These are phyloP conservation scores for Lablab purpureus DNA, from an alignment of 306 rosid genomes.

Conservation along the genomic window DNA sequence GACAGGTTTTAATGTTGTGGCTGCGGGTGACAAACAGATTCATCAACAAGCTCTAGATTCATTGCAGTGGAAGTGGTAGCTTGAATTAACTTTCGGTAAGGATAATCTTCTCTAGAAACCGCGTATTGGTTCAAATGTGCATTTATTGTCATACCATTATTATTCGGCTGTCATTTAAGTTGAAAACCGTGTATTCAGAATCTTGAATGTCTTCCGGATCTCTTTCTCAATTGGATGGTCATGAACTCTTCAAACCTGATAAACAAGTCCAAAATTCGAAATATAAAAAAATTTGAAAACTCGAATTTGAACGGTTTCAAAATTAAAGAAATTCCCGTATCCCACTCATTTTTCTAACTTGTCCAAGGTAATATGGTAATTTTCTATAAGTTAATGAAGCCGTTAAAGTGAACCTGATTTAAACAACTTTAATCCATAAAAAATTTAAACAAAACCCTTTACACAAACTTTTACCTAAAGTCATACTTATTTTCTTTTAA, in stretches of 20 bases:
- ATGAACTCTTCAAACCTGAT: neutral
- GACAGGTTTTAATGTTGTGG: conserved; percentile 84
- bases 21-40: conserved; percentile 85
- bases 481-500: neutral
- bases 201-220: neutral
- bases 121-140: conserved; percentile 21
- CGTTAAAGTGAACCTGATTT: neutral
- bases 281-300: neutral
- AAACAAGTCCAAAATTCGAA: conserved; percentile 6
- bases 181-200: conserved; percentile 16
- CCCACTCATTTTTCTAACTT: neutral
- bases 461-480: neutral
- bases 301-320: neutral
- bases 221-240: conserved; percentile 4
- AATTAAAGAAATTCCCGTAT: neutral
- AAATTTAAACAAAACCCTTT: neutral
- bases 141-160: neutral
- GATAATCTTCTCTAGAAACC: conserved; percentile 3
- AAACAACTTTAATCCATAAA: neutral
- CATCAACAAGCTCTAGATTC: conserved; percentile 79
- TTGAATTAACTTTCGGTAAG: neutral
- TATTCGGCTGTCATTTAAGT: conserved; percentile 24
- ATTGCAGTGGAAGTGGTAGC: conserved; percentile 68
- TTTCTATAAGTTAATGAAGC: neutral
- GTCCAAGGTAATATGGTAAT: neutral